phyloP scores from a whole-genome alignment of 768 basidiomycete genomes.

The Suillus spraguei region DNA sequence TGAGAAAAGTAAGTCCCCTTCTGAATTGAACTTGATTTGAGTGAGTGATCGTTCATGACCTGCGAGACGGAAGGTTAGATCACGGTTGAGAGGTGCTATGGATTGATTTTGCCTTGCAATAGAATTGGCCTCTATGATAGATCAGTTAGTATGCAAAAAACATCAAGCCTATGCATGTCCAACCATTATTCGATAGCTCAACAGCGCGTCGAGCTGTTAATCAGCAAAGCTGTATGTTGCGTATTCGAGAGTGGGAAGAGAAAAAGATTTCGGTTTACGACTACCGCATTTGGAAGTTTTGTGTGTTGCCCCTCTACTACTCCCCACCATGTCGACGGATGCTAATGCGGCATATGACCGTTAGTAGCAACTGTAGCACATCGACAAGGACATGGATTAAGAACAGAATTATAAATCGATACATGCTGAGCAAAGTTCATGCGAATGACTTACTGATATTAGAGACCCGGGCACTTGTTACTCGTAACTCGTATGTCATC shows the following conservation, averaged over 20 bases:
- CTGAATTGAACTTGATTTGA: slow-evolving; percentile 95
- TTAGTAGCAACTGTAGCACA: not conserved
- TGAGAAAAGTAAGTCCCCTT: slow-evolving; percentile 95
- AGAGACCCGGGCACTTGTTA: not conserved
- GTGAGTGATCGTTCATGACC: slow-evolving; percentile 98
- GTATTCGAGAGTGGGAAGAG: not conserved
- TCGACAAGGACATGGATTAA: slow-evolving; percentile 80
- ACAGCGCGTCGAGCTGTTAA: not conserved
- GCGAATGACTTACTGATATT: not conserved
- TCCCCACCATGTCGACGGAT: not conserved
- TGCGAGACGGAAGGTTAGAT: slow-evolving; percentile 34
- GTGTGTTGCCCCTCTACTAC: slow-evolving; percentile 41
- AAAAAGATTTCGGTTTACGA: slow-evolving; percentile 3
- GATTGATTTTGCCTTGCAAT: slow-evolving; percentile 56
- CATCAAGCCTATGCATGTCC: slow-evolving; percentile 5
- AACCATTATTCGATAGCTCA: slow-evolving; percentile 8
- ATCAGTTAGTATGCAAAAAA: slow-evolving; percentile 7
- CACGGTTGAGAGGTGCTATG: slow-evolving; percentile 9
- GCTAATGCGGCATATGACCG: not conserved
- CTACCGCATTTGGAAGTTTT: not conserved
- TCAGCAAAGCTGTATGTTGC: not conserved
- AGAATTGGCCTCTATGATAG: slow-evolving; percentile 66
- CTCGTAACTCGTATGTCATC: not conserved
- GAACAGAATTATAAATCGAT: slow-evolving; percentile 57
- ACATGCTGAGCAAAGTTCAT: not conserved